Conservation (phyloP, 305 asterid species). For the Fraxinus xanthoxyloides region DNA sequence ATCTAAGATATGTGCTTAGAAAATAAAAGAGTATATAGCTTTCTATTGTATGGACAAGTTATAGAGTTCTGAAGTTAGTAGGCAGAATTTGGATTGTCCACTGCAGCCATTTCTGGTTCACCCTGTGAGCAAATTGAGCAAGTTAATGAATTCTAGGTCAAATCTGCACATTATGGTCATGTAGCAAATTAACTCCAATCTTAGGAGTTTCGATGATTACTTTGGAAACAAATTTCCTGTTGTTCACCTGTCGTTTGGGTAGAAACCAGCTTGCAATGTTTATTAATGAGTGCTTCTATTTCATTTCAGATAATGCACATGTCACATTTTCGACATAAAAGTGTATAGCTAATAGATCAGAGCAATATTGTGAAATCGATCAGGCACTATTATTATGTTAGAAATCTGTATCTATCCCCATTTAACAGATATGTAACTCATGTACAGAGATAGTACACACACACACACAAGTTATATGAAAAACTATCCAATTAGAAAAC, state of each 20-base stretch:
- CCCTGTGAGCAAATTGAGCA: neutral
- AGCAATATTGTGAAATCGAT: neutral
- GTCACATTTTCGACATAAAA: neutral
- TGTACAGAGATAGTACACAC: neutral
- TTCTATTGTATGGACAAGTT: neutral
- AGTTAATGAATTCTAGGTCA: neutral
- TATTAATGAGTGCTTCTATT: neutral
- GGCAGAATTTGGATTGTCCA: neutral
- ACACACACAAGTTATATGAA: neutral
- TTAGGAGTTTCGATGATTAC: neutral
- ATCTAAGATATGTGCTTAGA: neutral
- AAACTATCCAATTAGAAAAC: constrained; percentile 3
- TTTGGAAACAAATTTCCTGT: neutral
- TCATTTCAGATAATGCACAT: neutral
- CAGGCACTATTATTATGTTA: neutral
- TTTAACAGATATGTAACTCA: neutral
- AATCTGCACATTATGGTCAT: neutral
- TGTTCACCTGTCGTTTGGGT: neutral
- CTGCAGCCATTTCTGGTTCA: neutral
- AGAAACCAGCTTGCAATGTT: neutral
- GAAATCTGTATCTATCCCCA: neutral
- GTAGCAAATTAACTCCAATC: neutral
- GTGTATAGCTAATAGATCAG: neutral
- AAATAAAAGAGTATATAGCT: neutral
- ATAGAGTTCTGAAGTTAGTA: neutral